Evolutionary conservation across 1,284 basidiomycete species (phyloP).

Genomic region (Flammula alnicola): DNA sequence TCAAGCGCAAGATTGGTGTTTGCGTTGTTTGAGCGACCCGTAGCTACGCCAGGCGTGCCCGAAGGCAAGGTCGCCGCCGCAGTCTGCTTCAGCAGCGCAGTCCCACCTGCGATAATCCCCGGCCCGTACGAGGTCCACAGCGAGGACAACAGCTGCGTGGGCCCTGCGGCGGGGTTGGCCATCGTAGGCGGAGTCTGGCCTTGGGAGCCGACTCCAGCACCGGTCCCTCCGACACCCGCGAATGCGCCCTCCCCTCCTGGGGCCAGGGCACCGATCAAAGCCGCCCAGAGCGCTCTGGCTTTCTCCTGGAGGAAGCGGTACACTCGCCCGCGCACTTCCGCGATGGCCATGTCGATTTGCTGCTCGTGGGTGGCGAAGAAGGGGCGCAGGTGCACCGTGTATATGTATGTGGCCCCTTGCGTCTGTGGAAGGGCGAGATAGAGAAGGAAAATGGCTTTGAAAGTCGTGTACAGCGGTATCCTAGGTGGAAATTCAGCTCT

Average conservation of each 20-base stretch:
- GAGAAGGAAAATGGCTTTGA: conserved; percentile 86
- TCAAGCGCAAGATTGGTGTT: no score
- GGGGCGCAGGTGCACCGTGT: conserved; percentile 76
- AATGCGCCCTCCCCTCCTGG: conserved; percentile 40
- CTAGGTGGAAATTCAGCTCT: conserved; percentile 41
- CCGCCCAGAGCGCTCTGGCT: conserved; percentile 64
- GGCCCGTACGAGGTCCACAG: conserved; percentile 81
- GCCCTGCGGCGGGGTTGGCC: conserved; percentile 61
- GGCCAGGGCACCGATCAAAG: conserved; percentile 48
- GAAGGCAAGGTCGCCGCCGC: conserved; percentile 35
- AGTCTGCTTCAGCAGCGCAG: conserved; percentile 58
- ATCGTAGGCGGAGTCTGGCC: conserved; percentile 49
- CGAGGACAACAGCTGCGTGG: conserved; percentile 63
- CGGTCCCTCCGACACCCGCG: conserved; percentile 26
- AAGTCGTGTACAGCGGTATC: conserved; percentile 86
- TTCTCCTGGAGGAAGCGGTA: conserved; percentile 71
- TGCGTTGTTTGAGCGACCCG: no score
- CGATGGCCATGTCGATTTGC: conserved; percentile 80
- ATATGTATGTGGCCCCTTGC: conserved; percentile 81
- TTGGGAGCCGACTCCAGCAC: conserved; percentile 12
- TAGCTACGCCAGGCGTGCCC: conserved; percentile 26
- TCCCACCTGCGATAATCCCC: conserved; percentile 65
- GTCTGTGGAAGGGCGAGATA: conserved; percentile 93
- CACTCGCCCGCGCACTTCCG: conserved; percentile 59
- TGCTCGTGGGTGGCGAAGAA: conserved; percentile 79